Evolutionary conservation across 108 stramenopile species (phyloP), one percentile per base, ranked within the genome.

Genomic region (Cyclotella atomus): DNA sequence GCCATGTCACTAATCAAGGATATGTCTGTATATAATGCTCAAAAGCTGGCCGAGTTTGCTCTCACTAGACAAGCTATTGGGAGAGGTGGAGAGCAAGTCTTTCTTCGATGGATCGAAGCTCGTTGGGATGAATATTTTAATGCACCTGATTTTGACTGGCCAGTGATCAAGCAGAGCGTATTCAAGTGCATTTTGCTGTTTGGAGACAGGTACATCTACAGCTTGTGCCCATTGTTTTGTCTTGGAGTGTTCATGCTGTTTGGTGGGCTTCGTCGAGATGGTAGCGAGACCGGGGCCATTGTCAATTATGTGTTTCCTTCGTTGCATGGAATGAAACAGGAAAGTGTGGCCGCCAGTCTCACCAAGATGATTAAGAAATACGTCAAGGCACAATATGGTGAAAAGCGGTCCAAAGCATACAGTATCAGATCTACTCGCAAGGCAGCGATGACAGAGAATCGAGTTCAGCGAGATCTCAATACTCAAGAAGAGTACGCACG

Each of bases 31-130:
- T 41, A 41, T 41, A 41, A 12, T 41, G 12, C 12, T 41, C 38
- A 41, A 12, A 41, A 41, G 38, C 12, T 41, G 38, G 7, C 12
- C 38, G 67, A 68, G 15, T 54, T 54, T 21, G 21, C 17, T 38
- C 10, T 68, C 14, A 35, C n/a, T 27, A 9, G 53, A 21, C n/a
- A n/a, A 25, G 53, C 52, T 20, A 24, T 35, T 20, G 67, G 50
- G n/a, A 54, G 67, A 35, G 67, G 50, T 3, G 53, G 67, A 33
- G 53, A 68, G 53, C 53, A 68, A 55, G 52, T 53, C 10, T 68
- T 53, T 33, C 29, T 68, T 5, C 30, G 67, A 12, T 68, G 53
- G 50, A 38, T 10, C 15, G 67, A 68, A 20, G 4, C 2, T 15
- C 8, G 25, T 17, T 68, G 30, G 27, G 67, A 68, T 68, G 32